phyloP scores from a whole-genome alignment of 169 alveolate species.

The Amoebophrya sp. region DNA sequence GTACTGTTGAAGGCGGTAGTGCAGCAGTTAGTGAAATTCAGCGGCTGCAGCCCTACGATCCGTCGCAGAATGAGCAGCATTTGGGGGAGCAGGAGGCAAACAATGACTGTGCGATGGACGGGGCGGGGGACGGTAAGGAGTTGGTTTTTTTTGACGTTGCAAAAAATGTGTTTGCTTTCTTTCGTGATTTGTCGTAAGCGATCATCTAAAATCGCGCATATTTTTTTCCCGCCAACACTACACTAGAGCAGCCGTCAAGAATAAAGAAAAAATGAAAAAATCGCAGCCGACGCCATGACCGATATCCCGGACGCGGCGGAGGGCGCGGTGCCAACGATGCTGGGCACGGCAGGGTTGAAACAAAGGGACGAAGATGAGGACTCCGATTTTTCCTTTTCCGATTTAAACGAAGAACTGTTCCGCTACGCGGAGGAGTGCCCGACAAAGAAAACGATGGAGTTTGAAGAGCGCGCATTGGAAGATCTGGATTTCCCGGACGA shows the following conservation, averaged over 20 bases:
- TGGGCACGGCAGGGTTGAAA: background rate
- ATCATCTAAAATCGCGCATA: background rate
- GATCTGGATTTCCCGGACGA: conserved; percentile 54
- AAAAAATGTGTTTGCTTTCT: conserved; percentile 21
- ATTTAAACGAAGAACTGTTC: background rate
- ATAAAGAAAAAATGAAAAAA: conserved; percentile 27
- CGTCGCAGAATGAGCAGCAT: conserved; percentile 50
- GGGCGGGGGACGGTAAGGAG: conserved; percentile 33
- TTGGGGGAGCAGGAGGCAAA: conserved; percentile 42
- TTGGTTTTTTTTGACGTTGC: conserved; percentile 1
- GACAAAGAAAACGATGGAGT: conserved; percentile 15
- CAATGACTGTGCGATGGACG: conserved; percentile 30
- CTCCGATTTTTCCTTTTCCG: background rate
- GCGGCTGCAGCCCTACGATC: conserved; percentile 52
- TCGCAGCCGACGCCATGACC: too few relatives aligned
- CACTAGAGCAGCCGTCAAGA: conserved; percentile 27
- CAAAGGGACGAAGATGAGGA: background rate
- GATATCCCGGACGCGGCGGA: conserved; percentile 27
- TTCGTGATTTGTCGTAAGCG: background rate
- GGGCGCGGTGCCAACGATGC: conserved; percentile 1
- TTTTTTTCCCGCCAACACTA: conserved; percentile 16
- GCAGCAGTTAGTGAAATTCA: background rate
- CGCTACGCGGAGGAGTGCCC: conserved; percentile 28
- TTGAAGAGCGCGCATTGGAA: conserved; percentile 42
- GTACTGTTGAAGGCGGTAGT: background rate